phyloP scores from a whole-genome alignment of 2,329 filamentous ascomycete genomes.

The Coniochaeta prunicola region DNA sequence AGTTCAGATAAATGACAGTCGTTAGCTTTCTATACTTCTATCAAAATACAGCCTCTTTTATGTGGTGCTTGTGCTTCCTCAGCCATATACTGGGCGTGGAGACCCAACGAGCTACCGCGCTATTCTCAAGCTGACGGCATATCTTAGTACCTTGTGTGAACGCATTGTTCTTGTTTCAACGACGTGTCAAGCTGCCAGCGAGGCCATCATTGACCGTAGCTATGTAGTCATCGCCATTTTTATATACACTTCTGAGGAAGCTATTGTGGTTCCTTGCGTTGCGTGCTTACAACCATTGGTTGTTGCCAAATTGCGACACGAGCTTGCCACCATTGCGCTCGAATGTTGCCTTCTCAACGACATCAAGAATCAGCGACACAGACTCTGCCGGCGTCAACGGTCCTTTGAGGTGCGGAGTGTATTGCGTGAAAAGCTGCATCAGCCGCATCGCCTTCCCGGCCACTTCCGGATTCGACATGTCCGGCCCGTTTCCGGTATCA shows the following conservation, averaged over 20 bases:
- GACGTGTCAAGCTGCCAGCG: background rate
- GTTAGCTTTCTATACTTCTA: background rate
- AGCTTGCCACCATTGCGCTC: constrained; percentile 13
- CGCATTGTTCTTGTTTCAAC: background rate
- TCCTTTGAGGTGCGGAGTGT: constrained; percentile 28
- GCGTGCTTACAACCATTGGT: background rate
- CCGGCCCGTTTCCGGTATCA: constrained; percentile 20
- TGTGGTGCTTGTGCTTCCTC: background rate
- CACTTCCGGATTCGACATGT: constrained; percentile 1
- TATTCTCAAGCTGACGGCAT: background rate
- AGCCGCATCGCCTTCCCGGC: constrained; percentile 7
- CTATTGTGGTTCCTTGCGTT: no score
- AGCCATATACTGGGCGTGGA: background rate
- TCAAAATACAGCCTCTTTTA: background rate
- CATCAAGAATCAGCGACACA: constrained; percentile 20
- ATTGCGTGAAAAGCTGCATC: constrained; percentile 19
- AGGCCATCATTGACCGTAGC: no score
- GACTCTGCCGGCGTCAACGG: constrained; percentile 23
- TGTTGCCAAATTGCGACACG: background rate
- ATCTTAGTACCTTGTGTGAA: no score
- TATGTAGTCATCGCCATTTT: no score
- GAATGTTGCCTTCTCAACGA: constrained; percentile 26
- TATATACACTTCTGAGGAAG: no score
- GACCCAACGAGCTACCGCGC: background rate
- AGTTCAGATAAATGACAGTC: background rate